phyloP scores from a whole-genome alignment of 148 eudicot species.

The Silene uniflora region DNA sequence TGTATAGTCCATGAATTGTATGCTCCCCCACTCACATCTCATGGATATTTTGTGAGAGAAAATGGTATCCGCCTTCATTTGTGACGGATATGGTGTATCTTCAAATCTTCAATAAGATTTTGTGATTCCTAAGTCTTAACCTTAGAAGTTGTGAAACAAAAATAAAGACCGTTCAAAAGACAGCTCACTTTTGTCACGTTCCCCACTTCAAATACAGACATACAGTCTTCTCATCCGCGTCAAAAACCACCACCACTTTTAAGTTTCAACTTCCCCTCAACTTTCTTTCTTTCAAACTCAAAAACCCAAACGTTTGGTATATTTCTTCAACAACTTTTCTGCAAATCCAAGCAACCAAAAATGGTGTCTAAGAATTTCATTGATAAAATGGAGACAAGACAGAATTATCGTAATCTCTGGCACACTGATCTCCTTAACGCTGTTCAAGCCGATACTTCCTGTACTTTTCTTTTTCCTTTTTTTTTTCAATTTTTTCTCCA shows the following conservation, averaged over 20 bases:
- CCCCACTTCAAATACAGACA: neutral
- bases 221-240: neutral
- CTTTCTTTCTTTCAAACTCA: neutral
- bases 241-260: neutral
- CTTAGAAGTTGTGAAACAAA: too few species aligned
- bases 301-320: neutral
- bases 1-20: too few species aligned
- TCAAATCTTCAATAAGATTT: too few species aligned
- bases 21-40: too few species aligned
- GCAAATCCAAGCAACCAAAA: conserved; percentile 18
- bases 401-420: conserved; percentile 79
- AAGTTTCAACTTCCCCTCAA: too few species aligned
- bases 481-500: neutral
- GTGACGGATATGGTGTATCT: too few species aligned
- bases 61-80: too few species aligned
- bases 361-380: conserved; percentile 55
- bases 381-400: conserved; percentile 67
- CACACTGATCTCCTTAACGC: conserved; percentile 75
- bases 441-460: conserved; percentile 65
- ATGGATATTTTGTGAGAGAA: too few species aligned
- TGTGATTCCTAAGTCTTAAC: too few species aligned
- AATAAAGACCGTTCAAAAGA: too few species aligned
- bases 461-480: conserved; percentile 30
- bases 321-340: neutral
- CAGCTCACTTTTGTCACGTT: neutral